A percentile compares a stretch with the other conserved stretches of the same genome.
Evolutionary conservation across 768 basidiomycete genomes (phyloP).

Genomic region (Pleurotus platypus): DNA sequence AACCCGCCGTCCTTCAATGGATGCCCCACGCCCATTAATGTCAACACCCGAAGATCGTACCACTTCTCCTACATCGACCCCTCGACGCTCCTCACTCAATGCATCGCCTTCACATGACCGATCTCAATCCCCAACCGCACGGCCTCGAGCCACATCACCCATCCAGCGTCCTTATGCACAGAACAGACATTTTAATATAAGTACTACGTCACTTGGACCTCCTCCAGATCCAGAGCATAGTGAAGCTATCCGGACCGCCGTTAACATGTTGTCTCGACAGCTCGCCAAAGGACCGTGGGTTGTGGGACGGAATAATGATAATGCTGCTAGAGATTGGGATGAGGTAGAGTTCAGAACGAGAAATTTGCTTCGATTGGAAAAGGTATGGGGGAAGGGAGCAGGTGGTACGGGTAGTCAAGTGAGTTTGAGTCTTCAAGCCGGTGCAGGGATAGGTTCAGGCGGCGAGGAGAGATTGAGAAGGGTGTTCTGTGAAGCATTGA

Average conservation of each 20-base stretch:
- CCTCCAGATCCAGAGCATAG: constrained; percentile 56
- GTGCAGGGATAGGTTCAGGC: constrained; percentile 36
- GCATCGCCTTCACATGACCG: constrained; percentile 22
- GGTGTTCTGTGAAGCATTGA: constrained; percentile 69
- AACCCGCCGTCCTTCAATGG: constrained; percentile 3
- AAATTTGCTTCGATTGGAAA: constrained; percentile 62
- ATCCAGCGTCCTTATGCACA: constrained; percentile 47
- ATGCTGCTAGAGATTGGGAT: constrained; percentile 59
- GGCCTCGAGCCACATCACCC: constrained; percentile 42
- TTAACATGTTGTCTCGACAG: constrained; percentile 63
- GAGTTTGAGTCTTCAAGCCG: constrained; percentile 28
- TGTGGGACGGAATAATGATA: constrained; percentile 37
- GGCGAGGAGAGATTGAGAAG: constrained; percentile 77
- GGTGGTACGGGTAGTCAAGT: constrained; percentile 32
- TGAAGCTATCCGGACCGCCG: constrained; percentile 65
- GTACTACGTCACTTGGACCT: constrained; percentile 50
- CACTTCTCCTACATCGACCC: constrained; percentile 25
- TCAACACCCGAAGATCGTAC: constrained; percentile 18
- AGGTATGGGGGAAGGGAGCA: constrained; percentile 64
- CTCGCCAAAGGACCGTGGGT: constrained; percentile 58
- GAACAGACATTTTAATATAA: constrained; percentile 55
- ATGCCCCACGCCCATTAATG: constrained; percentile 17
- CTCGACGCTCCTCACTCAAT: constrained; percentile 29
- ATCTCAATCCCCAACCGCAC: constrained; percentile 32
- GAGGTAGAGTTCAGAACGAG: constrained; percentile 70